Percentiles rank a stretch among this genome's conserved stretches.
Evolutionary conservation across 169 alveolate genomes (phyloP).

Genomic region (Babesia gibsoni): DNA sequence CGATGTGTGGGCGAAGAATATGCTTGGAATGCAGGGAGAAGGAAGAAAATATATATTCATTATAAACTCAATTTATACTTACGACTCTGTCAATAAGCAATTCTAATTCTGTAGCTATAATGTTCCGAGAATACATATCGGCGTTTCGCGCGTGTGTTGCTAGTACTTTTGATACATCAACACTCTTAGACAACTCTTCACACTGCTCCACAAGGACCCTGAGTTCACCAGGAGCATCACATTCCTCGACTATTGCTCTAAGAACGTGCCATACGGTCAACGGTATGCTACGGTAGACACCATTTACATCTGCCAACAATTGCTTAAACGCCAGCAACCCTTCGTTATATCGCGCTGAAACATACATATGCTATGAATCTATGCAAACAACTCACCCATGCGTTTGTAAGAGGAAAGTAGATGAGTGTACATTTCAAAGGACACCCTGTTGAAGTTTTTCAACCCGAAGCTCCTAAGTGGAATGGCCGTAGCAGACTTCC

Average conservation of each 20-base stretch:
- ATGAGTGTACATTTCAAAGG: constrained; percentile 20
- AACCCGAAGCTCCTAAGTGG: not conserved
- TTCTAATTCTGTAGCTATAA: constrained; percentile 2
- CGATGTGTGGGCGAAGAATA: constrained; percentile 34
- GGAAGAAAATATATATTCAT: not conserved
- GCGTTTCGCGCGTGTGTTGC: not conserved
- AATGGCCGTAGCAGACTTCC: not conserved
- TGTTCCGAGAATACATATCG: not conserved
- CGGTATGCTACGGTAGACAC: constrained; percentile 19
- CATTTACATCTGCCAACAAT: constrained; percentile 12
- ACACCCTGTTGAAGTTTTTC: not conserved
- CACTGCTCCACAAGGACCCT: constrained; percentile 17
- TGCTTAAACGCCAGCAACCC: constrained; percentile 9
- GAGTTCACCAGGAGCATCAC: not conserved
- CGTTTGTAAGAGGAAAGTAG: not conserved
- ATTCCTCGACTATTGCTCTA: not conserved
- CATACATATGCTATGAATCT: not conserved
- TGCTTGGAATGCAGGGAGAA: not conserved
- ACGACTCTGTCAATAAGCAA: not conserved
- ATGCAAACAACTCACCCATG: not conserved
- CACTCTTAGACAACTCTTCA: not conserved
- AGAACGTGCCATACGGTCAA: not conserved
- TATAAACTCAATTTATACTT: not conserved
- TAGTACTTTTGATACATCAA: not conserved
- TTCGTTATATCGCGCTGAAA: not conserved